phyloP scores from a whole-genome alignment of 257 asterid species.

The Capsicum chinense region DNA sequence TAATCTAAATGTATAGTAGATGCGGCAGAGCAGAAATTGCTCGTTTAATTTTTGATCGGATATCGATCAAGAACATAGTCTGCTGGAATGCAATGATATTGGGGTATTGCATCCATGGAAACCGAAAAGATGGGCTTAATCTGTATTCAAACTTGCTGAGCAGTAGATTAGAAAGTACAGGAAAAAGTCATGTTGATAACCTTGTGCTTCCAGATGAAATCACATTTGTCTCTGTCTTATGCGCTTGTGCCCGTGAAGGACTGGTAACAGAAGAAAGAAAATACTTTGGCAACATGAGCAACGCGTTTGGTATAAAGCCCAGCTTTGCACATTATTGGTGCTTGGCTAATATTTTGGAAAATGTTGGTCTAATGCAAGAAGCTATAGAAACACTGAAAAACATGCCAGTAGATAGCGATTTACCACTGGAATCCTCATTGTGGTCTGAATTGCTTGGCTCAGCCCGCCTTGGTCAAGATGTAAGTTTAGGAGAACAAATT shows the following conservation, averaged over 20 bases:
- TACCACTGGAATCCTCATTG: constrained; percentile 49
- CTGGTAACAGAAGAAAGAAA: constrained; percentile 51
- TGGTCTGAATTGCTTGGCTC: constrained; percentile 65
- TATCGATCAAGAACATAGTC: constrained; percentile 47
- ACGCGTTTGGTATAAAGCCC: constrained; percentile 50
- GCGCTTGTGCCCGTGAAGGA: constrained; percentile 72
- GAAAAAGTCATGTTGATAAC: neutral
- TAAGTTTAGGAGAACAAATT: constrained; percentile 51
- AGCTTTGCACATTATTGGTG: constrained; percentile 82
- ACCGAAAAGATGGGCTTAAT: constrained; percentile 54
- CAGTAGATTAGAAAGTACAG: constrained; percentile 29
- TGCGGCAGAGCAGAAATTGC: constrained; percentile 31
- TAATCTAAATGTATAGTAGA: constrained; percentile 44
- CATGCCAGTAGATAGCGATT: constrained; percentile 47
- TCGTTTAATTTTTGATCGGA: constrained; percentile 51
- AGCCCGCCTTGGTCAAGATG: constrained; percentile 61
- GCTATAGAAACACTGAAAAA: constrained; percentile 56
- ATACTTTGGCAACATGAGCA: constrained; percentile 57
- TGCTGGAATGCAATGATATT: constrained; percentile 30
- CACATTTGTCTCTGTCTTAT: constrained; percentile 68
- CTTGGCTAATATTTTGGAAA: constrained; percentile 74
- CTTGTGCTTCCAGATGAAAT: constrained; percentile 58
- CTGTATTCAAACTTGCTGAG: constrained; percentile 52
- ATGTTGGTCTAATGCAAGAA: constrained; percentile 55
- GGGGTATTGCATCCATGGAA: constrained; percentile 25